Base-by-base conservation (phyloP, 371 early-diverging fungal species). In the Mucor sp. region DNA sequence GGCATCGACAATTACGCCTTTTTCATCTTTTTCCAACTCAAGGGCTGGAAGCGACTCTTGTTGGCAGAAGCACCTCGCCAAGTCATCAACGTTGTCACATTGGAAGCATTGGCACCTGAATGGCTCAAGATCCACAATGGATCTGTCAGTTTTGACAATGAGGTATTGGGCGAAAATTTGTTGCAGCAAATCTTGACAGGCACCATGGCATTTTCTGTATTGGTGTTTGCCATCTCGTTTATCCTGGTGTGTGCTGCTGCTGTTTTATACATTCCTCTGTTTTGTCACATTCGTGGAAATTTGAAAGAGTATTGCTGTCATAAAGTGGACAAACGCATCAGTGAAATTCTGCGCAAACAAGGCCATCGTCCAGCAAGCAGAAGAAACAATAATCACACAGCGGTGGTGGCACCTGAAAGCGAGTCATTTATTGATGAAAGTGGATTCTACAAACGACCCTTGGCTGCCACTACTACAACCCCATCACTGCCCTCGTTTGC, bases 231-330 rank as follows among this genome's bases (percentile, higher is more conserved):
- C 14, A 67, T 93, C 11, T 85, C 89, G 1, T 79, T 89, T 41
- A 8, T 89, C 1, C 71, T 74, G 30, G 85, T 91, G 4, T 72
- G 91, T 15, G 55, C 83, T 32, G 95, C 95, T 17, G 78, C 81
- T 15, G 63, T 94, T 32, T 47, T 94, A 35, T 96, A 96, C 70
- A 83, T 96, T 37, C 96, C 95, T 7, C 74, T 96, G 39, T 73
- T 94, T 35, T 90, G 87, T 71, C 85, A 87, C 58, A 93, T 96
- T 61, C 89, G 86, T 37, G 96, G 96, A 21, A 96, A 95, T 68
- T 77, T 96, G 62, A 96, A 96, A 75, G 96, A 96, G 71, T 96
- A 91, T 69, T 93, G 94, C 69, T 94, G 93, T 70, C 93, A 94
- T 81, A 93, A 93, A 75, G 90, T 96, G 17, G 96, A 95, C 76